Conservation (phyloP, 768 basidiomycete genomes). For the Xanthoconium stramineum region DNA sequence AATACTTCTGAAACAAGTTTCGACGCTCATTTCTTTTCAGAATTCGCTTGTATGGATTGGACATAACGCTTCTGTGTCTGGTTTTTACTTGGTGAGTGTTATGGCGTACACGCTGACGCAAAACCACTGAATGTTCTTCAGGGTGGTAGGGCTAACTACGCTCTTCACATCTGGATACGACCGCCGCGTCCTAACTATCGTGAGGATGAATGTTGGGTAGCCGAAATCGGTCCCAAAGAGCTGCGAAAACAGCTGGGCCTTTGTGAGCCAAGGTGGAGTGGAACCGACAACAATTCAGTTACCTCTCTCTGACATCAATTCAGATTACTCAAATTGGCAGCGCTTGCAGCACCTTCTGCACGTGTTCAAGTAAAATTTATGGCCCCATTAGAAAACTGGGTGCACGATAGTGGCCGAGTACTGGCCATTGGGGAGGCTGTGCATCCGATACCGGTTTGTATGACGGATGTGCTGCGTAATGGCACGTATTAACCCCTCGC, state of each 20-base stretch:
- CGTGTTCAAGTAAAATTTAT: constrained; percentile 40
- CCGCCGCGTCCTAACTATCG: constrained; percentile 26
- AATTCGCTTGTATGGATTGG: constrained; percentile 18
- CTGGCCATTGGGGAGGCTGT: constrained; percentile 61
- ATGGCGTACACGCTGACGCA: not conserved
- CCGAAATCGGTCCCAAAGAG: constrained; percentile 31
- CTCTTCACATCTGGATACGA: constrained; percentile 24
- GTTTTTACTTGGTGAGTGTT: constrained; percentile 22
- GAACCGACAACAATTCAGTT: not conserved
- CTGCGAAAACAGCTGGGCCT: constrained; percentile 27
- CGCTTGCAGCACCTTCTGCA: constrained; percentile 32
- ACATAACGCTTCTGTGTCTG: constrained; percentile 20
- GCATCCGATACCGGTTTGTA: constrained; percentile 51
- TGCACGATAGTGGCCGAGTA: constrained; percentile 45
- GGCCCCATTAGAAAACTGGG: constrained; percentile 43
- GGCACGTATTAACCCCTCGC: not conserved
- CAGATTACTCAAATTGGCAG: constrained; percentile 38
- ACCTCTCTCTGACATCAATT: not conserved
- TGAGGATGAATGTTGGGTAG: constrained; percentile 34
- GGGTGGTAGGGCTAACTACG: constrained; percentile 39
- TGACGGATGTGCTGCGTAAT: not conserved
- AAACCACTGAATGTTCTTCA: constrained; percentile 16
- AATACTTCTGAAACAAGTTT: not conserved
- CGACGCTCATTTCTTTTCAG: constrained; percentile 8
- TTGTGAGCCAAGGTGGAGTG: constrained; percentile 39